Conservation (phyloP, 805 yeast genomes). For the Cyberlindnera xylosilytica region DNA sequence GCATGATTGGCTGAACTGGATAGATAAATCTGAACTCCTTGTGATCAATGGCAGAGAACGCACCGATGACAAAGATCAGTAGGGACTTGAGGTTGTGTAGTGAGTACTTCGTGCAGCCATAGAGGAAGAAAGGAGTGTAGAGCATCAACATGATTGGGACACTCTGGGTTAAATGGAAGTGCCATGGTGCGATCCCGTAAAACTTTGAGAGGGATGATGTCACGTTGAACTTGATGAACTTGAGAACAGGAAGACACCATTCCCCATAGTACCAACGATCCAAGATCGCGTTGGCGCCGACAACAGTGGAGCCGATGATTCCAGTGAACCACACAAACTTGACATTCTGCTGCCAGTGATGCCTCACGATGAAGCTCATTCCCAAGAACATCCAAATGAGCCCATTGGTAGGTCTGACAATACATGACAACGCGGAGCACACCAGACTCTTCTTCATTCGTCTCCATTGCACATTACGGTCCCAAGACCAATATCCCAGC, state of each 20-base stretch:
- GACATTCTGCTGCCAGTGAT: conserved; percentile 9
- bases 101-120: conserved; percentile 35
- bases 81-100: conserved; percentile 29
- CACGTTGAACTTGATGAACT: conserved; percentile 78
- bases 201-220: conserved; percentile 68
- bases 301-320: conserved; percentile 20
- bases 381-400: conserved; percentile 75
- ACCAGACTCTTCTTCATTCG: conserved; percentile 37
- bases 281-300: conserved; percentile 36
- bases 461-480: conserved; percentile 19
- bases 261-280: conserved; percentile 62
- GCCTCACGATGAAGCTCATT: conserved; percentile 10
- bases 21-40: conserved; percentile 90
- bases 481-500: conserved; percentile 71
- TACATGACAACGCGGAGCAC: conserved; percentile 59
- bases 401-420: conserved; percentile 82
- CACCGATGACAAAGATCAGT: conserved; percentile 42
- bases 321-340: conserved; percentile 13
- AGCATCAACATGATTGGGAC: conserved; percentile 72
- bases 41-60: conserved; percentile 70
- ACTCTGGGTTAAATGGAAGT: conserved; percentile 80
- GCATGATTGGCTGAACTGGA: conserved; percentile 75
- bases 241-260: conserved; percentile 57
- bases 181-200: conserved; percentile 83
- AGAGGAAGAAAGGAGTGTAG: conserved; percentile 57